Conservation (phyloP, 2,329 filamentous ascomycete species). For the Zymoseptoria pseudotritici region DNA sequence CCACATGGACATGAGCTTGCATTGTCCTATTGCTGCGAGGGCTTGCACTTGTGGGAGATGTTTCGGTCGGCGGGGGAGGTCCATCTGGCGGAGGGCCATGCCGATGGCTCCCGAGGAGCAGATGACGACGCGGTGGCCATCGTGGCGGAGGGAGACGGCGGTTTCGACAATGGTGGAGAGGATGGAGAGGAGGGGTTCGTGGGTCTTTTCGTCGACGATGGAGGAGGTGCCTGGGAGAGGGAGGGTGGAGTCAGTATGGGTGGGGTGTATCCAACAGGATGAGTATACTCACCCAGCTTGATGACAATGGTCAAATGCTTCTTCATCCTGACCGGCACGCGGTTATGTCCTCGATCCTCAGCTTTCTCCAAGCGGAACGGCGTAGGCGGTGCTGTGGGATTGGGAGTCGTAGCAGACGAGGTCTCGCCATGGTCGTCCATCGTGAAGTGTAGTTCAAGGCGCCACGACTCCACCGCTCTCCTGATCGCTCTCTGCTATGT, state of each 20-base stretch:
- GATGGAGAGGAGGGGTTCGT: conserved; percentile 86
- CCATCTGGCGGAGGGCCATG: conserved; percentile 83
- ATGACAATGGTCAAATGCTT: conserved; percentile 71
- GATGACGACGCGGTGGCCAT: conserved; percentile 90
- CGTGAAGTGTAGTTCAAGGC: background rate
- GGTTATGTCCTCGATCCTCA: background rate
- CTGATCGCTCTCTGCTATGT: background rate
- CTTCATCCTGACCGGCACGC: conserved; percentile 47
- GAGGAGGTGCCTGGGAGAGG: conserved; percentile 76
- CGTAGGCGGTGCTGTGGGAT: background rate
- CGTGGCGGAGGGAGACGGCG: conserved; percentile 73
- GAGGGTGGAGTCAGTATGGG: conserved; percentile 7
- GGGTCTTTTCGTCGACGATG: conserved; percentile 94
- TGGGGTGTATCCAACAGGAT: background rate
- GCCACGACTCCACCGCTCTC: background rate
- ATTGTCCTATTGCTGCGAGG: conserved; percentile 91
- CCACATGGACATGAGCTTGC: conserved; percentile 90
- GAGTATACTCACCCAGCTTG: conserved; percentile 61
- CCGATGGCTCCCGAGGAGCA: conserved; percentile 97
- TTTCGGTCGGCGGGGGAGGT: conserved; percentile 79
- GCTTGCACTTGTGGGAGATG: conserved; percentile 87
- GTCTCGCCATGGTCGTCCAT: background rate
- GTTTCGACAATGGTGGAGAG: conserved; percentile 92
- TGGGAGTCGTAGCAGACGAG: background rate
- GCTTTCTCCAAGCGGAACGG: background rate